These are phyloP conservation scores for Rickenella mellea DNA, from an alignment of 768 basidiomycete species.

Conservation along the genomic window DNA sequence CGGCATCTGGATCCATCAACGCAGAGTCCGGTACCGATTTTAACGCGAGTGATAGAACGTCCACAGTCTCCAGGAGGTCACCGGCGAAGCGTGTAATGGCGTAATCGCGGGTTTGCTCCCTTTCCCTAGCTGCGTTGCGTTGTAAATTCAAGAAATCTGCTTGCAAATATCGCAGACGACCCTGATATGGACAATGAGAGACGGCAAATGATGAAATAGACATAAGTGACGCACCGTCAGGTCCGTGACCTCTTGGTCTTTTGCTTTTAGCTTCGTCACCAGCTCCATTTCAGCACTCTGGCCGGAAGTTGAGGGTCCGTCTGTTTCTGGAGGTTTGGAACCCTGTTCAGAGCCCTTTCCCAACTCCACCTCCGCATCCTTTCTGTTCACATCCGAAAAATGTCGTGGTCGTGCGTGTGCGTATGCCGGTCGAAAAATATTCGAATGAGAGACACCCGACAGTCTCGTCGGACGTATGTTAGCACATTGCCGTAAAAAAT, in stretches of 20 bases:
- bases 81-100: constrained; percentile 86
- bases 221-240: constrained; percentile 51
- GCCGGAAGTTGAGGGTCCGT: too few relatives aligned
- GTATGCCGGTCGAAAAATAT: constrained; percentile 14
- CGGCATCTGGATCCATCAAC: constrained; percentile 21
- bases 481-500: constrained; percentile 50
- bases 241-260: constrained; percentile 76
- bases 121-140: constrained; percentile 84
- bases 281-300: constrained; percentile 28
- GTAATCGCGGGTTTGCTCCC: constrained; percentile 86
- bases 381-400: constrained; percentile 50
- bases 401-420: constrained; percentile 26
- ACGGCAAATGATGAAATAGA: constrained; percentile 7
- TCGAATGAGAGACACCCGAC: constrained; percentile 28
- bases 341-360: constrained; percentile 17
- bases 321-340: too few relatives aligned
- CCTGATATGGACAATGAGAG: constrained; percentile 30
- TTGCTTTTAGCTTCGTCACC: constrained; percentile 59
- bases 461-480: constrained; percentile 43
- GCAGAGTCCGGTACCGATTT: constrained; percentile 60
- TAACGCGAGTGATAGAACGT: constrained; percentile 79
- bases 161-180: constrained; percentile 82
- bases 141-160: constrained; percentile 96
- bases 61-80: constrained; percentile 85
- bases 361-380: constrained; percentile 13